These are phyloP conservation scores for Lycium barbarum DNA, from an alignment of 257 asterid genomes.

Conservation along the genomic window DNA sequence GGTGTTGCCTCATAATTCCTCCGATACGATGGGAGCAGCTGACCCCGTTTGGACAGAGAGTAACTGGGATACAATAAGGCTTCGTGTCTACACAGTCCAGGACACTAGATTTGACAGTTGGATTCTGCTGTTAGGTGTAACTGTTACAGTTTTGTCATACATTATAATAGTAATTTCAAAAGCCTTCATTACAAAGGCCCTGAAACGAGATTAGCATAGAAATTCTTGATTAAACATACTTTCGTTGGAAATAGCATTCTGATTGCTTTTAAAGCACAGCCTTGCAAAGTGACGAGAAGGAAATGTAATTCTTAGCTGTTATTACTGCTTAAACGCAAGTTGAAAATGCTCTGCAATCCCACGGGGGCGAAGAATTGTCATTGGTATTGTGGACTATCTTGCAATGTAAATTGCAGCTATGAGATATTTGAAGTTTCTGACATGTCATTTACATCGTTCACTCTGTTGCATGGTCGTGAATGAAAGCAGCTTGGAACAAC, in stretches of 20 bases:
- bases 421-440: background rate
- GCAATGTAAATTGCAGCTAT: background rate
- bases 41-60: constrained; percentile 99
- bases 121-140: constrained; percentile 66
- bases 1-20: constrained; percentile 62
- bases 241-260: constrained; percentile 28
- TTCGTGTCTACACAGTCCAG: constrained; percentile 73
- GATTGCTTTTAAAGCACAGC: background rate
- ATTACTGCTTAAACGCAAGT: background rate
- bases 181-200: constrained; percentile 78
- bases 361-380: background rate
- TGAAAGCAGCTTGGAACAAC: background rate
- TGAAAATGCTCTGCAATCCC: background rate
- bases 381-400: background rate
- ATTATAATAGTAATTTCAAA: constrained; percentile 55
- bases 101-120: constrained; percentile 58
- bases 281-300: background rate
- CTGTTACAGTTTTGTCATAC: constrained; percentile 67
- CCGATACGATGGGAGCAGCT: constrained; percentile 55
- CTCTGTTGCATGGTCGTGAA: background rate
- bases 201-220: constrained; percentile 73
- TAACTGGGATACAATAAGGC: constrained; percentile 74
- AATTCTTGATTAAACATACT: constrained; percentile 8
- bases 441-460: background rate
- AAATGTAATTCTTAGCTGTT: background rate